phyloP scores from a whole-genome alignment of 371 early-diverging fungal genomes.

The Mortierella sp. region DNA sequence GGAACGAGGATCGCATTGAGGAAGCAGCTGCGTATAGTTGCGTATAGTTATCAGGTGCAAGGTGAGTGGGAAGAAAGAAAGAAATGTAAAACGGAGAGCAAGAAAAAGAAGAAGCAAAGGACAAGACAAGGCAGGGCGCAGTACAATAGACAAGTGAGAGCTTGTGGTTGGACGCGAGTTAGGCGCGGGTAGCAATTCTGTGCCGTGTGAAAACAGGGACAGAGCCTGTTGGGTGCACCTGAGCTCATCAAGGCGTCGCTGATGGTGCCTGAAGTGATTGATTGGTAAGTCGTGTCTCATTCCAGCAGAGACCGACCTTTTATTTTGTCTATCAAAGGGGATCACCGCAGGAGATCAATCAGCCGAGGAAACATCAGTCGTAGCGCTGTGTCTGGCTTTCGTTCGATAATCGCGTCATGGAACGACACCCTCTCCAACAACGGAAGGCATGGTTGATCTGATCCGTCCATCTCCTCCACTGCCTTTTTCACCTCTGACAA shows the following conservation, averaged over 20 bases:
- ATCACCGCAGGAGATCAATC: background rate
- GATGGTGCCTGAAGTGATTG: background rate
- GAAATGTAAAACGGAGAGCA: no score
- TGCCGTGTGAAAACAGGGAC: no score
- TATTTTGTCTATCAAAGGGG: background rate
- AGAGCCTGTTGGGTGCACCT: no score
- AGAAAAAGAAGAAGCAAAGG: no score
- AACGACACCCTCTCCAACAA: background rate
- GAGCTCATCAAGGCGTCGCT: background rate
- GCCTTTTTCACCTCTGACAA: background rate
- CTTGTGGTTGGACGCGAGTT: no score
- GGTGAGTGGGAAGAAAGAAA: no score
- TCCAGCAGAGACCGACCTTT: background rate
- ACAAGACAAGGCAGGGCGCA: no score
- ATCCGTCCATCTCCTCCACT: background rate
- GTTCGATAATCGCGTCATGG: background rate
- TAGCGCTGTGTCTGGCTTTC: background rate
- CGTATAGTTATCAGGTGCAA: background rate
- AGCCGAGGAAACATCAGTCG: slow-evolving; percentile 2
- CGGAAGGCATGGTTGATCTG: background rate
- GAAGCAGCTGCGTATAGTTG: no score
- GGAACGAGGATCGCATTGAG: background rate
- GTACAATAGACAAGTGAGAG: no score
- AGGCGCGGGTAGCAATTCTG: no score
- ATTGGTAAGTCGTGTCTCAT: background rate